These are phyloP conservation scores for Cyclocybe cylindracea DNA, from an alignment of 768 basidiomycete species.

Conservation along the genomic window DNA sequence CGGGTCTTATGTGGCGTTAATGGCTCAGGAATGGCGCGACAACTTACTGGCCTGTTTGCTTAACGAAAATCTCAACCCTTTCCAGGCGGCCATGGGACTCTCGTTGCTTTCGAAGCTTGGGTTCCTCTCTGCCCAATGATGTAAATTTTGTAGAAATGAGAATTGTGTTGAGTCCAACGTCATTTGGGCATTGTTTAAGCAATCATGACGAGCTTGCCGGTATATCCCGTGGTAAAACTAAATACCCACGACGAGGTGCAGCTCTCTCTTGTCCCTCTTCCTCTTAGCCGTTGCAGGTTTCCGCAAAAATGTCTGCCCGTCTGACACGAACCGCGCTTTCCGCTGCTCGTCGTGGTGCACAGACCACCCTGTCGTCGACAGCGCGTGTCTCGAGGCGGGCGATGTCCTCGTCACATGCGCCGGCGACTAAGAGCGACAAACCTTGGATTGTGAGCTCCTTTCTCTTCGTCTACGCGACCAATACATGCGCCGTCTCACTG, in stretches of 20 bases:
- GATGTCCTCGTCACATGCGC: constrained; percentile 36
- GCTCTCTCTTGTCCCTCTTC: constrained; percentile 8
- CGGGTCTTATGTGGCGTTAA: constrained; percentile 18
- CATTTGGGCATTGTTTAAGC: constrained; percentile 8
- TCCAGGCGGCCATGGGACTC: constrained; percentile 51
- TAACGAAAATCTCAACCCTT: constrained; percentile 40
- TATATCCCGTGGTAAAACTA: constrained; percentile 33
- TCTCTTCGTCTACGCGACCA: constrained; percentile 7
- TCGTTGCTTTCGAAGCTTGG: constrained; percentile 42
- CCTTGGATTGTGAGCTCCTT: constrained; percentile 44
- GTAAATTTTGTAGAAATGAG: no score
- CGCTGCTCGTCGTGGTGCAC: constrained; percentile 32
- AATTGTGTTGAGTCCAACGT: constrained; percentile 3
- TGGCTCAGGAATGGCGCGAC: constrained; percentile 19
- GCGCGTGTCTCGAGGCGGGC: constrained; percentile 31
- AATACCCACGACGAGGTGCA: constrained; percentile 20
- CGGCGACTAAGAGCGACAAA: constrained; percentile 36
- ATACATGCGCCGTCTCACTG: constrained; percentile 2
- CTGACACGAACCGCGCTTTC: constrained; percentile 35
- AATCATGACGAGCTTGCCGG: constrained; percentile 25
- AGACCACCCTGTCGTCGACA: constrained; percentile 21
- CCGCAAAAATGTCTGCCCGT: constrained; percentile 38
- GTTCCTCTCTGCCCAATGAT: background rate
- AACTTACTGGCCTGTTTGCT: constrained; percentile 31
- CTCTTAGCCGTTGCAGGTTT: constrained; percentile 1